Conservation (phyloP, 495 filamentous ascomycete genomes). For the Trichoderma gamsii region DNA sequence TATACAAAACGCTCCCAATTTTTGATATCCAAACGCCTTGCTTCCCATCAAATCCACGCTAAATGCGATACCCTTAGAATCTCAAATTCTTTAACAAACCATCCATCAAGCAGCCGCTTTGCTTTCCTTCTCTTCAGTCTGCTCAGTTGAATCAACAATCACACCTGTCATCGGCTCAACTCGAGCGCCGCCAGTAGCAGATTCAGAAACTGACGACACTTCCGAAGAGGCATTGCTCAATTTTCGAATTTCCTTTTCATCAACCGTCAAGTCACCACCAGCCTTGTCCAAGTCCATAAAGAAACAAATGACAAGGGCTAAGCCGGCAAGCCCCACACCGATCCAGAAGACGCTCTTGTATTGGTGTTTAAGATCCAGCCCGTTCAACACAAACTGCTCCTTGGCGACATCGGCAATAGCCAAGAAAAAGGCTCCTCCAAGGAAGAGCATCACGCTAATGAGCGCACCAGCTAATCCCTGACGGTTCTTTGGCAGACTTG, state of each 20-base stretch:
- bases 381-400: constrained; percentile 31
- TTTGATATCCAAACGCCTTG: not conserved
- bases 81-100: not conserved
- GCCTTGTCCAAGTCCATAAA: constrained; percentile 60
- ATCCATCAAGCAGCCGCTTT: not conserved
- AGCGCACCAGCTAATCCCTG: constrained; percentile 64
- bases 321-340: constrained; percentile 45
- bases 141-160: not conserved
- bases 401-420: constrained; percentile 53
- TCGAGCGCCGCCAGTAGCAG: not conserved
- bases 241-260: constrained; percentile 40
- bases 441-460: constrained; percentile 41
- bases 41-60: not conserved
- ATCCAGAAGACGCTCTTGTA: constrained; percentile 62
- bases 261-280: constrained; percentile 56
- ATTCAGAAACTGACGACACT: not conserved
- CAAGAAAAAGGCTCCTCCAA: constrained; percentile 61
- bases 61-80: not conserved
- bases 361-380: constrained; percentile 37
- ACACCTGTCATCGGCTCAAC: constrained; percentile 2
- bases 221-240: constrained; percentile 9
- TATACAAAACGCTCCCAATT: not conserved
- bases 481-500: constrained; percentile 50
- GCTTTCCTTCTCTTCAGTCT: not conserved
- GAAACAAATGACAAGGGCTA: constrained; percentile 47